Evolutionary conservation across 805 yeast species (phyloP).

Genomic region (Wickerhamomyces alni): DNA sequence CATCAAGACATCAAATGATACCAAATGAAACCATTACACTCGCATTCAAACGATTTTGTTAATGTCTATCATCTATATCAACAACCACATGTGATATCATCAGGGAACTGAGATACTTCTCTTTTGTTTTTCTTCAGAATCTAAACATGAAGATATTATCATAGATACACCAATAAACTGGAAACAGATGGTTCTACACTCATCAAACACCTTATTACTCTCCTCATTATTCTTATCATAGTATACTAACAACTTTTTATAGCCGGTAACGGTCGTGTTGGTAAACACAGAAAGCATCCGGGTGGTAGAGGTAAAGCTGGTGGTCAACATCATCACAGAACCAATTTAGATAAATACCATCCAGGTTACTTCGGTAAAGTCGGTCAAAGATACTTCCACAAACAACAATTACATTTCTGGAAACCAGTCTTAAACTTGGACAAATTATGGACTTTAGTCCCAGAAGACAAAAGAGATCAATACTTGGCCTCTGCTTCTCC

Average conservation of each 20-base stretch:
- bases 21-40: too few relatives aligned
- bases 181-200: too few relatives aligned
- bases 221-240: not conserved
- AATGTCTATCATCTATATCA: too few relatives aligned
- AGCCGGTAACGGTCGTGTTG: constrained; percentile 99
- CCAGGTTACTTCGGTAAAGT: constrained; percentile 99
- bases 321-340: constrained; percentile 99
- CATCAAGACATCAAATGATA: too few relatives aligned
- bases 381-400: constrained; percentile 99
- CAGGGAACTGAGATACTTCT: too few relatives aligned
- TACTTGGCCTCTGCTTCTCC: constrained; percentile 79
- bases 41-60: too few relatives aligned
- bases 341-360: constrained; percentile 99
- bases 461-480: constrained; percentile 90
- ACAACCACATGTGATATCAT: too few relatives aligned
- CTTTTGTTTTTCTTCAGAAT: too few relatives aligned
- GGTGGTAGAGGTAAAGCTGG: constrained; percentile 99
- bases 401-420: constrained; percentile 93
- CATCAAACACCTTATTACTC: too few relatives aligned
- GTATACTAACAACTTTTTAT: constrained; percentile 24
- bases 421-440: constrained; percentile 96
- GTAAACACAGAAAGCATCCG: constrained; percentile 99
- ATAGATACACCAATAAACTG: too few relatives aligned
- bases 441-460: constrained; percentile 96
- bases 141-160: too few relatives aligned